Conservation (phyloP, 2,329 filamentous ascomycete species). For the Coleophoma cylindrospora region DNA sequence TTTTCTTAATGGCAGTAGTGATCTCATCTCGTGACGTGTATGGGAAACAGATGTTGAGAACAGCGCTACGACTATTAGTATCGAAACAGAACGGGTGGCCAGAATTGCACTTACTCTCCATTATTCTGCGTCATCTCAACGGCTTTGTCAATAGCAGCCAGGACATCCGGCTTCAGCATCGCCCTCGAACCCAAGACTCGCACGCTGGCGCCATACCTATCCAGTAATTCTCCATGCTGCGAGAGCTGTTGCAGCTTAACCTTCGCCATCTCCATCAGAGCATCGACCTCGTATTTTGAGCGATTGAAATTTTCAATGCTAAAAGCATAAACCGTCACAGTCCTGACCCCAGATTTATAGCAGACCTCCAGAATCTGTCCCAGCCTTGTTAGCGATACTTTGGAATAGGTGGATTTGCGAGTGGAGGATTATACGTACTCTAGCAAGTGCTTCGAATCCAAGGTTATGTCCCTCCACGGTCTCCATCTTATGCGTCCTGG, state of each 20-base stretch:
- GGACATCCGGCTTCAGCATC: slow-evolving; percentile 79
- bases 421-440: slow-evolving; percentile 32
- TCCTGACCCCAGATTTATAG: slow-evolving; percentile 95
- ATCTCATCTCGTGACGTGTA: slow-evolving; percentile 97
- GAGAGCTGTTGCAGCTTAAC: slow-evolving; percentile 87
- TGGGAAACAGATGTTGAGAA: slow-evolving; percentile 94
- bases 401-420: too few relatives aligned
- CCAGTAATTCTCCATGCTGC: slow-evolving; percentile 88
- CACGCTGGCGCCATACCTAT: slow-evolving; percentile 85
- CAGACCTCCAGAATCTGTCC: slow-evolving; percentile 86
- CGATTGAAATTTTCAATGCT: slow-evolving; percentile 99
- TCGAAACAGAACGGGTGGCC: too few relatives aligned
- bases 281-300: slow-evolving; percentile 93
- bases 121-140: slow-evolving; percentile 85
- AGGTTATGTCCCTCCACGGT: slow-evolving; percentile 94
- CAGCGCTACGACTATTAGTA: slow-evolving; percentile 36
- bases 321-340: slow-evolving; percentile 97
- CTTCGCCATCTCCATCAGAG: slow-evolving; percentile 96
- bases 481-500: slow-evolving; percentile 85
- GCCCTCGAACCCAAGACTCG: slow-evolving; percentile 81
- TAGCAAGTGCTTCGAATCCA: slow-evolving; percentile 90
- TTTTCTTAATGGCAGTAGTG: slow-evolving; percentile 80
- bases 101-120: slow-evolving; percentile 51
- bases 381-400: slow-evolving; percentile 6
- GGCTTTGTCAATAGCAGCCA: slow-evolving; percentile 82